phyloP scores from a whole-genome alignment of 768 basidiomycete species.

The Macrolepiota dolichaula region DNA sequence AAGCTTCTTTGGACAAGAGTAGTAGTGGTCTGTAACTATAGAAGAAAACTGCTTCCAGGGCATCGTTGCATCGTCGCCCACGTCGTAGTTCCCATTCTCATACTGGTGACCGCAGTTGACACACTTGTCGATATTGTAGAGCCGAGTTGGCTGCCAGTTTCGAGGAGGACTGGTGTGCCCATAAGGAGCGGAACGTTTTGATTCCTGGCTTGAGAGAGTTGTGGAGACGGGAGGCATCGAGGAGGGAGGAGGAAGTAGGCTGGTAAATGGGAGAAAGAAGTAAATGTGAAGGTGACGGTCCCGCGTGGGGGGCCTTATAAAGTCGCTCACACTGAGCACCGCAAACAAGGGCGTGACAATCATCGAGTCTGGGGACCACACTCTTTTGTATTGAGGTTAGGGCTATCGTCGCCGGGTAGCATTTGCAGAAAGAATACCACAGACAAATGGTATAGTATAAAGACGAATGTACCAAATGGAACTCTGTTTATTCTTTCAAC shows the following conservation, averaged over 20 bases:
- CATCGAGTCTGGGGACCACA: not conserved
- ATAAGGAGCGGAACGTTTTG: not conserved
- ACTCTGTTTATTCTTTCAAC: not conserved
- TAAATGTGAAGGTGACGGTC: constrained; percentile 8
- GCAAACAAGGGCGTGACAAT: not conserved
- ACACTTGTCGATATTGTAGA: not conserved
- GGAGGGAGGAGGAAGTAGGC: not conserved
- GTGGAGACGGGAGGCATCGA: not conserved
- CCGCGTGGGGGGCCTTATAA: constrained; percentile 8
- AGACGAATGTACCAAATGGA: not conserved
- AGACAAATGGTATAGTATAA: not conserved
- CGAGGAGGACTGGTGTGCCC: not conserved
- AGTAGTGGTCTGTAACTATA: constrained; percentile 1
- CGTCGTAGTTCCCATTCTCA: not conserved
- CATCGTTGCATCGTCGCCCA: not conserved
- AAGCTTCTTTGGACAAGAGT: constrained; percentile 4
- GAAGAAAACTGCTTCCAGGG: constrained; percentile 1
- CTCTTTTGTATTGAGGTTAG: not conserved
- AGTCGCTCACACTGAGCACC: not conserved
- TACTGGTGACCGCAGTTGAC: constrained; percentile 4
- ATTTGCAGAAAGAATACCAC: not conserved
- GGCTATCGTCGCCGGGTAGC: not conserved
- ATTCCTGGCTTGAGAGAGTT: not conserved
- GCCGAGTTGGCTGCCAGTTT: not conserved
- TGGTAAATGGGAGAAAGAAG: constrained; percentile 1